A percentile compares a stretch with the other conserved stretches of the same genome.
Evolutionary conservation across 208 protist species (phyloP).

Genomic region (Acanthamoeba royreba): DNA sequence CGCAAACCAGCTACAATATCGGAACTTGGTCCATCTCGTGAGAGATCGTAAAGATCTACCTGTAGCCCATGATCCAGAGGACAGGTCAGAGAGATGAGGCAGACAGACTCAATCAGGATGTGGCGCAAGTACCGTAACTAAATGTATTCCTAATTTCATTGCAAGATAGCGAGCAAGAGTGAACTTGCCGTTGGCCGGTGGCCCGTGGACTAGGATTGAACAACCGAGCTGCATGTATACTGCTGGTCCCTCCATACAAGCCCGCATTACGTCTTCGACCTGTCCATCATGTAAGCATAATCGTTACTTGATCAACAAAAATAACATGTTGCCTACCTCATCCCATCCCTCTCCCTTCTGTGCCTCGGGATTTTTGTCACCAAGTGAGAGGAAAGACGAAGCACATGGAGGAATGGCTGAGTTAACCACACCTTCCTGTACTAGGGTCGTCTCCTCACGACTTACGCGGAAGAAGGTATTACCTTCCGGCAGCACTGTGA

Average conservation of each 20-base stretch:
- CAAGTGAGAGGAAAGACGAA: not conserved
- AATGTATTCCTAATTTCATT: constrained; percentile 17
- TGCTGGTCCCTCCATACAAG: not conserved
- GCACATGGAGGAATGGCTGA: not conserved
- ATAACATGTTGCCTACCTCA: not conserved
- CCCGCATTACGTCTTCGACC: not conserved
- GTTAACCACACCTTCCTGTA: constrained; percentile 35
- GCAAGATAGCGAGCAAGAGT: constrained; percentile 9
- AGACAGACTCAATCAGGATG: not conserved
- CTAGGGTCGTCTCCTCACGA: not conserved
- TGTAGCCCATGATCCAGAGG: not conserved
- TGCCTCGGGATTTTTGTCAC: not conserved
- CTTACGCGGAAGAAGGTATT: constrained; percentile 11
- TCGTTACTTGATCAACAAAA: not conserved
- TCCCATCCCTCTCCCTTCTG: not conserved
- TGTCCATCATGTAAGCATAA: not conserved
- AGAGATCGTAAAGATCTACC: constrained; percentile 31
- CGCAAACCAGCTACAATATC: not conserved
- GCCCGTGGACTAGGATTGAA: constrained; percentile 32
- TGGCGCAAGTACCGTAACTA: not conserved
- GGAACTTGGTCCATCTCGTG: not conserved
- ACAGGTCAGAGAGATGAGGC: not conserved
- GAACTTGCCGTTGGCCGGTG: constrained; percentile 39
- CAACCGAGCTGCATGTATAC: not conserved
- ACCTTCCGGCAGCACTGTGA: not conserved